Base-by-base conservation (phyloP, 257 asterid species). In the Paulownia fortunei region DNA sequence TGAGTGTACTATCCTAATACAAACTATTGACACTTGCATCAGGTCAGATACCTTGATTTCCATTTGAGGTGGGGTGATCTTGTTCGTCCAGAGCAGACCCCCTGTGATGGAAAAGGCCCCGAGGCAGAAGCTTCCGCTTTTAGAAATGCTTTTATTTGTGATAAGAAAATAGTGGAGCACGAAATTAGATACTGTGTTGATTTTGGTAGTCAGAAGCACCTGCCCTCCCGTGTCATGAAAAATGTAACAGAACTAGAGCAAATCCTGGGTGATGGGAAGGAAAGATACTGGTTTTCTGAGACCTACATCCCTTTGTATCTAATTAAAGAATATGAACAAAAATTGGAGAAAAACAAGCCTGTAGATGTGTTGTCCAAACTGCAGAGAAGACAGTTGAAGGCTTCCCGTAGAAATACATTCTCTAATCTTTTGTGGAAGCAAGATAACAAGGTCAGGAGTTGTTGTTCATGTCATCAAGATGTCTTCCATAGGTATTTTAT, bases 1-100 rank as follows among this genome's bases (percentile, higher is more conserved):
- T 70, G 72, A 58, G 42, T 65, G 41, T 64, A 23, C 41, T 75
- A 37, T 44, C 42, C 79, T 73, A 24, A 72, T 61, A 64, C 74
- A 49, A 59, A 73, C 39, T 12, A 23, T 77, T 75, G 59, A 12
- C 21, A 74, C 55, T 77, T 89, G 80, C 76, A 67, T 75, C 89
- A 92, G 98, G 97, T 94, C 69, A 86, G 97, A 73, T 88, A 80
- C 89, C 89, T 94, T 77, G 97, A 92, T 79, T 74, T 81, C 58
- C 87, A 88, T 83, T 85, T 94, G 74, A 88, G 94, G 81, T 94
- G 98, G 98, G 78, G 73, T 78, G 97, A 94, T 82, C 90, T 94
- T 74, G 85, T 84, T 81, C 90, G 88, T 49, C 94, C 94, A 2
- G 95, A 94, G 60, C 92, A 83, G 82, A 74, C 67, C 70, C 63